Conservation (phyloP, 2,329 filamentous ascomycete genomes). For the Epichloe glyceriae region DNA sequence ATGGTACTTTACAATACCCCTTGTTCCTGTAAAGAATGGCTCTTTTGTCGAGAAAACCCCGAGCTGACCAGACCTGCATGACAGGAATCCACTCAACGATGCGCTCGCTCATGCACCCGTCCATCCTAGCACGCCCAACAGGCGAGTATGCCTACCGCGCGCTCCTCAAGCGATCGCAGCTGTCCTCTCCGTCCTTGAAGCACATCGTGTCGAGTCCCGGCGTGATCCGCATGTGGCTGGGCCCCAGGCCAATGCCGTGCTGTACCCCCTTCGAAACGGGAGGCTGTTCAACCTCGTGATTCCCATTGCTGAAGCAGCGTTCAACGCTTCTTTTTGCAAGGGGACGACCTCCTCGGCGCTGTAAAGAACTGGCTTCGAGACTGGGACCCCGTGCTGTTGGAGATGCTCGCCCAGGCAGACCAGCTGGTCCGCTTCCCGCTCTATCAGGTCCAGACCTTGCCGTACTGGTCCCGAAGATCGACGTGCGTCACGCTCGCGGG, state of each 20-base stretch:
- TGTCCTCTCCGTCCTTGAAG: neutral
- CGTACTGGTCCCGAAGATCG: conserved; percentile 4
- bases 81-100: conserved; percentile 6
- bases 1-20: conserved; percentile 3
- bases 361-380: neutral
- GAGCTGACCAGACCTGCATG: neutral
- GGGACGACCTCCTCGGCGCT: neutral
- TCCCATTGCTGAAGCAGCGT: neutral
- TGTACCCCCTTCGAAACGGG: conserved; percentile 5
- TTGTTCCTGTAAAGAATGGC: too few relatives aligned
- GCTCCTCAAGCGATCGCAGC: conserved; percentile 1
- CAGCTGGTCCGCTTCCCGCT: conserved; percentile 7
- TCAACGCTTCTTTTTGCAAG: conserved; percentile 1
- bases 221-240: conserved; percentile 5
- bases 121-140: neutral
- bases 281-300: conserved; percentile 7
- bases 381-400: conserved; percentile 6
- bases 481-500: conserved; percentile 7
- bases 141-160: conserved; percentile 8
- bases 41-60: neutral
- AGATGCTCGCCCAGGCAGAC: conserved; percentile 2
- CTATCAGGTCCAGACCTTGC: conserved; percentile 3
- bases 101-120: conserved; percentile 6
- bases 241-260: conserved; percentile 3
- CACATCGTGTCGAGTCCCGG: neutral